These are phyloP conservation scores for Vigna trinervia DNA, from an alignment of 306 rosid species.

Conservation along the genomic window DNA sequence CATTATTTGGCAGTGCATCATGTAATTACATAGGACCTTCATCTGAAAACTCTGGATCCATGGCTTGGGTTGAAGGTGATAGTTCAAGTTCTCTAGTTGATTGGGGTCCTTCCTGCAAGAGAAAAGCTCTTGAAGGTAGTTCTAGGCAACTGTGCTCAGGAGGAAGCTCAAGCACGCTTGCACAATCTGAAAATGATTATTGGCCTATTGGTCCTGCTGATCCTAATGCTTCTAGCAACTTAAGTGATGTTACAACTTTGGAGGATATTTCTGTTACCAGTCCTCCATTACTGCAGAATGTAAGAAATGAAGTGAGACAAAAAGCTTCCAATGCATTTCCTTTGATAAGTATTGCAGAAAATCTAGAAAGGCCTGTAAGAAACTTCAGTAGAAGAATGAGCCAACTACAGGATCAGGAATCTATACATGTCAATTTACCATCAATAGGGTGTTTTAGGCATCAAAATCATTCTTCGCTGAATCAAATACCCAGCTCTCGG, in stretches of 20 bases:
- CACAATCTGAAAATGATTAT: constrained; percentile 57
- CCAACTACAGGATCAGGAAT: constrained; percentile 60
- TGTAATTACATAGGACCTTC: constrained; percentile 60
- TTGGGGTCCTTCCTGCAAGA: constrained; percentile 89
- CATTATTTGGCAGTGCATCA: constrained; percentile 48
- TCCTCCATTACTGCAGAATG: constrained; percentile 58
- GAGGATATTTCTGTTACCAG: constrained; percentile 51
- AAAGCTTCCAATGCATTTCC: constrained; percentile 61
- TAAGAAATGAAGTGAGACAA: constrained; percentile 57
- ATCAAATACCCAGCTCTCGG: constrained; percentile 48
- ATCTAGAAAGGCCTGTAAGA: constrained; percentile 41
- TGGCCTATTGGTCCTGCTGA: constrained; percentile 55
- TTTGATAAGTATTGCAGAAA: constrained; percentile 52
- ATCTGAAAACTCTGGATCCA: constrained; percentile 63
- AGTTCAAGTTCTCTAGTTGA: constrained; percentile 64
- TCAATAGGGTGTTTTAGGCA: constrained; percentile 58
- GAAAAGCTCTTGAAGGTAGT: constrained; percentile 81
- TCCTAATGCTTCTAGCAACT: constrained; percentile 59
- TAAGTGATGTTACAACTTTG: constrained; percentile 55
- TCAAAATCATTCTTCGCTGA: constrained; percentile 49
- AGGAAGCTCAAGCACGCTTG: constrained; percentile 68
- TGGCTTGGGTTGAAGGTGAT: constrained; percentile 56
- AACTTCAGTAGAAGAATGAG: constrained; percentile 53
- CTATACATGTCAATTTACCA: constrained; percentile 59
- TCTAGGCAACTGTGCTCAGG: constrained; percentile 65